Base-by-base conservation (phyloP, 2,329 filamentous ascomycete genomes). In the Alternaria angustiovoidea region DNA sequence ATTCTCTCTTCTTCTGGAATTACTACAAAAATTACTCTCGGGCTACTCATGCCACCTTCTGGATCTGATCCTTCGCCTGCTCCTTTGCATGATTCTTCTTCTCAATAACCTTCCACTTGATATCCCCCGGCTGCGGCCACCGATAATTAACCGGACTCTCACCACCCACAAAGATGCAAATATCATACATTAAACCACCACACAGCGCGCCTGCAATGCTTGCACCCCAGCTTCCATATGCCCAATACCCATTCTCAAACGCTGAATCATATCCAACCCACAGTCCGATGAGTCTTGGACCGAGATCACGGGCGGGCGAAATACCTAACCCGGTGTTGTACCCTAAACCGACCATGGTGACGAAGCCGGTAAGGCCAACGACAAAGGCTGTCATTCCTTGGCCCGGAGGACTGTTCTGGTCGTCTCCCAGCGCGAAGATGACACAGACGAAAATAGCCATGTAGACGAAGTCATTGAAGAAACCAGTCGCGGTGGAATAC, bases 281-380 rank as follows among this genome's bases (percentile, higher is more conserved):
- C 71, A 88, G 89, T 1, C 86, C 85, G 60, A 90, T 85, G 26
- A 92, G 79, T n/a, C 89, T 82, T 2, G 89, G 89, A 0, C 89
- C 89, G 70, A 92, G 89, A 67, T 92, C 90, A 74, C 89, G 85
- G 22, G 89, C 89, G 42, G 90, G 78, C 66, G 91, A 91, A 62
- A 92, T 89, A 11, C 89, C 75, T 7, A 73, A 63, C 34, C 74
- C 73, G 5, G 68, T 72, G 42, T 74, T 74, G 59, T 73, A 73
- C 8, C 70, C 71, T 7, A 73, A 57, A 0, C 68, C 64, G 3
- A 75, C 63, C 64, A 67, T 70, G 28, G 71, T 66, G 26, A 72
- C 62, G 49, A 71, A 71, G 6, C 57, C 66, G 8, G 68, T 63
- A 36, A 75, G 67, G 5, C 73, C 68, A 30, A 74, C 64, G n/a